These are phyloP conservation scores for Fusarium mundagurra DNA, from an alignment of 2,329 filamentous ascomycete genomes.

Conservation along the genomic window DNA sequence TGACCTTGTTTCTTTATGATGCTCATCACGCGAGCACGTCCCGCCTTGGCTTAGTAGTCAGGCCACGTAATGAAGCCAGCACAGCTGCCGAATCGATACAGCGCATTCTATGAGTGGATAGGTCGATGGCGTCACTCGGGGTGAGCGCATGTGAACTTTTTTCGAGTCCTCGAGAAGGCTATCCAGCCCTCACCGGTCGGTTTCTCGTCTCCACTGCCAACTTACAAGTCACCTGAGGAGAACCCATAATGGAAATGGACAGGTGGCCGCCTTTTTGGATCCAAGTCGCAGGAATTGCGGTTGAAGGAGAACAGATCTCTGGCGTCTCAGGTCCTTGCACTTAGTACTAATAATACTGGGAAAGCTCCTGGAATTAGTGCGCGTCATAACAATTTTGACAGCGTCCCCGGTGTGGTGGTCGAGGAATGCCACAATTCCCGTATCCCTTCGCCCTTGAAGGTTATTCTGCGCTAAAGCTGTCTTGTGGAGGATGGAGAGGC, in stretches of 20 bases:
- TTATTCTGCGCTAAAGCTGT: background rate
- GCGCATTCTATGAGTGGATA: background rate
- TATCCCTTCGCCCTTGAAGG: too few relatives aligned
- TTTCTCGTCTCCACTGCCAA: background rate
- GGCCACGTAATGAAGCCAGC: background rate
- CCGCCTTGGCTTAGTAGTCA: background rate
- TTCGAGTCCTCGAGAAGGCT: background rate
- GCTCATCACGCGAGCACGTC: background rate
- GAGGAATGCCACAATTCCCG: background rate
- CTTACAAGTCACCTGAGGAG: background rate
- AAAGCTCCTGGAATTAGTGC: background rate
- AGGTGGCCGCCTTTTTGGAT: background rate
- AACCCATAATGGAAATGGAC: rapidly evolving
- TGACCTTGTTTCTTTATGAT: background rate
- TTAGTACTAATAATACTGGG: too few relatives aligned
- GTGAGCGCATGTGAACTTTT: background rate
- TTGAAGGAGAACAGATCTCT: background rate
- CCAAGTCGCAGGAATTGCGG: too few relatives aligned
- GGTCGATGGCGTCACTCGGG: background rate
- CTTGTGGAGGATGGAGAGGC: background rate
- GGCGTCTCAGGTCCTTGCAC: background rate
- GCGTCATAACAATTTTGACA: background rate
- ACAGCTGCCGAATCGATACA: background rate
- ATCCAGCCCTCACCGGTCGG: background rate
- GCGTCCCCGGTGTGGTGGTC: background rate